Evolutionary conservation across 495 filamentous ascomycete genomes (phyloP), one percentile per base, ranked within the genome.

Genomic region (Penicillium coprophilum): DNA sequence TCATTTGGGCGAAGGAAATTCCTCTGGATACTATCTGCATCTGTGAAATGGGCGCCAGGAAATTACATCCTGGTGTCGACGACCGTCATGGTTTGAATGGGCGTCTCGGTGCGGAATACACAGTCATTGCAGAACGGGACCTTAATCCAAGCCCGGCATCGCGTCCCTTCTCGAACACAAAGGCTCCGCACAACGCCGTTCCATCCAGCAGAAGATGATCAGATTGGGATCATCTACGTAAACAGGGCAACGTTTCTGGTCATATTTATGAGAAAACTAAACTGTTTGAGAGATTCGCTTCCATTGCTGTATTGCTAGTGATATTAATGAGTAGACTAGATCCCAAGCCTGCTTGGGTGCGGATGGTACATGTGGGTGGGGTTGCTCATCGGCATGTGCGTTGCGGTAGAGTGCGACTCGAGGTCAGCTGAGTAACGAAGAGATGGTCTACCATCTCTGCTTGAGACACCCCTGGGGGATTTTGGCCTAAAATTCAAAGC

Each of bases 21-120:
- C 71, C 69, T 17, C 51, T 92, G 32, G 82, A 88, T 50, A 81
- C 74, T 36, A 65, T 95, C 8, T 83, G 79, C 30, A 85, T 95
- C 47, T 93, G 87, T 64, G 81, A 80, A 69, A 92, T 92, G 89
- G 89, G 89, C 1, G 88, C 89, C 39, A 85, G 82, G 76, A 82
- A 82, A 62, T 64, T 80, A 19, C 70, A 80, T 52, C 62, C 57
- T 2, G 49, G 61, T 21, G 53, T 45, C 10, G 34, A 56, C 8
- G 62, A 67, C 30, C 59, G 62, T 27, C 53, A 57, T 40, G 66
- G 56, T 28, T 49, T 71, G 58, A 73, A 70, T 53, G 61, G 52
- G 21, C 67, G 76, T 6, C 49, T 80, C 20, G 67, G 76, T 19
- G 73, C 79, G 61, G 66, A 76, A 50, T 81, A 81, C 53, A 62